Base-by-base conservation (phyloP, 2,329 filamentous ascomycete genomes). In the Venturia asperata region DNA sequence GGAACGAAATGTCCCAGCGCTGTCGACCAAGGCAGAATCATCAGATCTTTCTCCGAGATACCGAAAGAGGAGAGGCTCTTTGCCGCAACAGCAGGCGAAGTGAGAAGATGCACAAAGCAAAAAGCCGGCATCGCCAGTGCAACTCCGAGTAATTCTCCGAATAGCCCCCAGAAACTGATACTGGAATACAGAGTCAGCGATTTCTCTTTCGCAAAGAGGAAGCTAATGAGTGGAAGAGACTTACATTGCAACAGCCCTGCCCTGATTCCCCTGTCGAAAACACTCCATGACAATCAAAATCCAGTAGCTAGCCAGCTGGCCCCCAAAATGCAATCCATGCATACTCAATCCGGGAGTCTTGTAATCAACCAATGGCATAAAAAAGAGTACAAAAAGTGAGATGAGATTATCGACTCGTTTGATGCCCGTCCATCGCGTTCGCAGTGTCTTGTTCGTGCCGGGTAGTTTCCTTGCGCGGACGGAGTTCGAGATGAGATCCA, bases 11-110 rank as follows among this genome's bases (percentile, higher is more conserved):
- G 52, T 19, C 52, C 52, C 30, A 58, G 15, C 15, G 21, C 52
- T 19, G 52, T n/a, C 19, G 52, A 58, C 52, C 52, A 58, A 58
- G 52, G 52, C 52, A 58, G n/a, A 15, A 58, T 58, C 30, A 34
- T 34, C 30, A 58, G 37, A 10, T 58, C 27, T n/a, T 58, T 58
- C 17, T 58, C 52, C 27, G 52, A 58, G 30, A 58, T 58, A 19
- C 19, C 37, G 6, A 58, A 37, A 13, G 19, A 37, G 19, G 52
- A 58, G 30, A 58, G 27, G 11, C 19, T 58, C 6, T 37, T 27
- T 27, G 52, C 52, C 27, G 52, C 19, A 21, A 58, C 52, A 4
- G 52, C 37, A 1, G 52, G 52, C 52, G 52, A 58, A 21, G 52
- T 58, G 5, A 58, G 17, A 19, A 58, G 52, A 37, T 58, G 52